These are phyloP conservation scores for Coniochaeta sp. DNA, from an alignment of 2,329 filamentous ascomycete species.

Conservation along the genomic window DNA sequence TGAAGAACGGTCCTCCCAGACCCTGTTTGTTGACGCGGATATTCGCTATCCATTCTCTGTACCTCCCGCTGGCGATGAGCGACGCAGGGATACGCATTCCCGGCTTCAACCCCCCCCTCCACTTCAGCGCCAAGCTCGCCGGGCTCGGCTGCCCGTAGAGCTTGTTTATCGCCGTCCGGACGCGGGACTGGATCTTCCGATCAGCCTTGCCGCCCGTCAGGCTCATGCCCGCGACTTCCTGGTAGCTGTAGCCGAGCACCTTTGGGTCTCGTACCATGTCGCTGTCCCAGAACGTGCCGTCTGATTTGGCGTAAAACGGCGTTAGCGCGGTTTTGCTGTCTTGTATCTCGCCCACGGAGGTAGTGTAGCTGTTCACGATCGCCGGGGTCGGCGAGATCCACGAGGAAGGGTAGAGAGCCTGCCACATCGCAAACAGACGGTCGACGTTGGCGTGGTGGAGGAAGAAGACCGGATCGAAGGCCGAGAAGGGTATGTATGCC, in stretches of 20 bases:
- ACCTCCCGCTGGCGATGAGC: slow-evolving; percentile 19
- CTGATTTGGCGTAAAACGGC: slow-evolving; percentile 55
- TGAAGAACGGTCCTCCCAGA: slow-evolving; percentile 51
- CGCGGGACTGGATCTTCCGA: slow-evolving; percentile 27
- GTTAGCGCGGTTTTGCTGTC: slow-evolving; percentile 51
- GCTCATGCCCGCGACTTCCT: slow-evolving; percentile 43
- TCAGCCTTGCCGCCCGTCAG: slow-evolving; percentile 10
- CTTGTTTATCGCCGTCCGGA: slow-evolving; percentile 48
- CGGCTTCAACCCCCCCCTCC: slow-evolving; percentile 6
- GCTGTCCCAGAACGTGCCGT: slow-evolving; percentile 62
- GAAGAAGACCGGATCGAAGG: slow-evolving; percentile 76
- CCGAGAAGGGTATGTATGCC: slow-evolving; percentile 62
- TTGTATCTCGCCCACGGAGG: slow-evolving; percentile 43
- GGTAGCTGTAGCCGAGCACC: slow-evolving; percentile 68
- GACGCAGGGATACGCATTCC: not conserved
- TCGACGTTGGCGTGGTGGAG: slow-evolving; percentile 73
- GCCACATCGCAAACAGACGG: slow-evolving; percentile 70
- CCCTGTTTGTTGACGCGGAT: slow-evolving; percentile 55
- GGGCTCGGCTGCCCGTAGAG: slow-evolving; percentile 48
- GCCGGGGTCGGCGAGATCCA: slow-evolving; percentile 54
- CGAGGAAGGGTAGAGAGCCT: slow-evolving; percentile 60
- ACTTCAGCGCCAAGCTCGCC: slow-evolving; percentile 20
- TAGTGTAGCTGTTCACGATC: slow-evolving; percentile 55
- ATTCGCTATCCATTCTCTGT: slow-evolving; percentile 63
- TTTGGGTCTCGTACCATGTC: slow-evolving; percentile 50